Evolutionary conservation across 1,139 yeast species (phyloP), one percentile per base, ranked within the genome.

Genomic region (Waltiozyma sp.): DNA sequence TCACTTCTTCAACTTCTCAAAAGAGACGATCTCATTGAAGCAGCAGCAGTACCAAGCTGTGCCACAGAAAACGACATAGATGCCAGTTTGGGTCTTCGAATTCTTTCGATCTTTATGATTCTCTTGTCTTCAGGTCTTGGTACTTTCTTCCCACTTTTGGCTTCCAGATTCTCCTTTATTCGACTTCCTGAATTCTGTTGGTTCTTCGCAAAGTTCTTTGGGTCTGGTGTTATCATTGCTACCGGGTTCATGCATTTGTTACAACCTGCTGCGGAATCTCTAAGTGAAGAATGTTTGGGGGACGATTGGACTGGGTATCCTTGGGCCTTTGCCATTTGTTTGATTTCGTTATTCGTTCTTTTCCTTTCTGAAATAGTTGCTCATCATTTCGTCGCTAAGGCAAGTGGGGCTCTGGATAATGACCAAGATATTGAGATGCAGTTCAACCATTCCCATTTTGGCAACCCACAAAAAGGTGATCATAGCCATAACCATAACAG

Each of bases 171-270:
- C 56, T 73, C 78, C 4, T 68, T 68, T 51, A 64, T 79, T 40
- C 65, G 72, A 48, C 56, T 77, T 50, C 87, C 80, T 2, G 53
- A 68, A 28, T 70, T 77, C 75, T 72, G 79, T 44, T 86, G 82
- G 59, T 76, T 83, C 56, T 64, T 80, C 72, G 83, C 88, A 44
- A 85, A 84, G 56, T 85, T 75, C 65, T 87, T 88, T 59, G 96
- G 96, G 47, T 81, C 95, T 1, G 96, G 96, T 41, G 96, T 88
- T 41, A 88, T 88, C 57, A 70, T 87, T 10, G 91, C 96, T 1
- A 88, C 96, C 2, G 88, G 94, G 0, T 82, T 86, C 54, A 80
- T 88, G 45, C 96, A 88, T 63, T 67, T 88, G 47, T 66, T 88
- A 53, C 79, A 80, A 52, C 95, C 95, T 0, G 95, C 95, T 4